Base-by-base conservation (phyloP, 371 early-diverging fungal genomes). In the Rhizomucor pusillus region DNA sequence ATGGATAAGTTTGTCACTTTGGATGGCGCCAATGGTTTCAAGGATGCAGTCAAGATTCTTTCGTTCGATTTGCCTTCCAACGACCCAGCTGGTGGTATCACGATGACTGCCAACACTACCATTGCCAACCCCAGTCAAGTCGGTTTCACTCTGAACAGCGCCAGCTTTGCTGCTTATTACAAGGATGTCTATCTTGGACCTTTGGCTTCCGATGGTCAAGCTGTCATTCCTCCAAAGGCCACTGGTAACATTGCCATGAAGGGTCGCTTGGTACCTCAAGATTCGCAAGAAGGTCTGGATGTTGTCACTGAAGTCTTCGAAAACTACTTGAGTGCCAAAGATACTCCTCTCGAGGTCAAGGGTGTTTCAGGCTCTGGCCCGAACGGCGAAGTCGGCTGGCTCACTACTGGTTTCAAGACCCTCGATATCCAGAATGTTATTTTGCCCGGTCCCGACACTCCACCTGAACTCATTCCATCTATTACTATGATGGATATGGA, bases 81-180 rank as follows among this genome's bases (percentile, higher is more conserved):
- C 48, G 81, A 81, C 49, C 75, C 82, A 45, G 57, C 53, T 20
- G 77, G 79, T 49, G 83, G 83, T 70, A 82, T 85, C 51, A 71
- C 76, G 7, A 62, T 85, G 22, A 66, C 61, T 29, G 72, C 82
- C 41, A 24, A 67, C 11, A 79, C 85, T 11, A 62, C 69, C 6
- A 74, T 84, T 51, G 63, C 60, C 46, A 71, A 71, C 50, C 85
- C 85, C 7, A 73, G 73, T 51, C 81, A 79, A 60, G 67, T 84
- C 37, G 85, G 85, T 50, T 78, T 84, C 62, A 43, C 62, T 11
- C 59, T 77, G 12, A 40, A 51, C 11, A 67, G 68, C 54, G 75
- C 65, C 14, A 74, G 66, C 22, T 73, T 77, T 47, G 56, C 63
- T 20, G 53, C 65, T 9, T 65, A 56, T 51, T 77, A 62, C 36